Conservation (phyloP, 148 eudicot species). For the Chenopodium berlandieri region DNA sequence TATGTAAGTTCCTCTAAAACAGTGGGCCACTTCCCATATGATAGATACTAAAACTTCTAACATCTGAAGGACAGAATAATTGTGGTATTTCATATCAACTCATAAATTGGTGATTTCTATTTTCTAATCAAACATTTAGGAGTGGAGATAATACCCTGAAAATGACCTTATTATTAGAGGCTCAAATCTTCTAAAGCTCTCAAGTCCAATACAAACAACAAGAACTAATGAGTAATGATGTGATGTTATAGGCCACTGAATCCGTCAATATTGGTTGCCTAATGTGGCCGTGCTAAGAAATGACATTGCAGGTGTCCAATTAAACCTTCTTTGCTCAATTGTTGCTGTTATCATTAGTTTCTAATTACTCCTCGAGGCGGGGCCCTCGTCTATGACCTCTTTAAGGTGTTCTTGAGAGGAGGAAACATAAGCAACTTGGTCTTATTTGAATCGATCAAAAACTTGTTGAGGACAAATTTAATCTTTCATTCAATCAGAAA, state of each 20-base stretch:
- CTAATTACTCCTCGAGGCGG: not conserved
- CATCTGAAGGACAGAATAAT: too few species aligned
- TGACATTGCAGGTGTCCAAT: not conserved
- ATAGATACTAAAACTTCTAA: too few species aligned
- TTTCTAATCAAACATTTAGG: too few species aligned
- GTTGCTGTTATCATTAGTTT: not conserved
- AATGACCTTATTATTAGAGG: too few species aligned
- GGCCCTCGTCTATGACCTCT: not conserved
- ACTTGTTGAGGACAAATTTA: not conserved
- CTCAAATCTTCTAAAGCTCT: too few species aligned
- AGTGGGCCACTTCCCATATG: too few species aligned
- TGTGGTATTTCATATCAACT: too few species aligned
- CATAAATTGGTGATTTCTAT: too few species aligned
- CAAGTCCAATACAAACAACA: too few species aligned
- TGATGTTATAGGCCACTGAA: not conserved
- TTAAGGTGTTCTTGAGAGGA: not conserved
- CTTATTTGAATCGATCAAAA: not conserved
- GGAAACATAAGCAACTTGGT: not conserved
- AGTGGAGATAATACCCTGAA: too few species aligned
- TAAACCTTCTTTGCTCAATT: not conserved
- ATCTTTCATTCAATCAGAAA: not conserved
- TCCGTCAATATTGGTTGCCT: not conserved
- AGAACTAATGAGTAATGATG: too few species aligned
- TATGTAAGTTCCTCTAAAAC: too few species aligned
- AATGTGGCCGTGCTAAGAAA: not conserved